Base-by-base conservation (phyloP, 768 basidiomycete species). In the Kwoniella sp. region DNA sequence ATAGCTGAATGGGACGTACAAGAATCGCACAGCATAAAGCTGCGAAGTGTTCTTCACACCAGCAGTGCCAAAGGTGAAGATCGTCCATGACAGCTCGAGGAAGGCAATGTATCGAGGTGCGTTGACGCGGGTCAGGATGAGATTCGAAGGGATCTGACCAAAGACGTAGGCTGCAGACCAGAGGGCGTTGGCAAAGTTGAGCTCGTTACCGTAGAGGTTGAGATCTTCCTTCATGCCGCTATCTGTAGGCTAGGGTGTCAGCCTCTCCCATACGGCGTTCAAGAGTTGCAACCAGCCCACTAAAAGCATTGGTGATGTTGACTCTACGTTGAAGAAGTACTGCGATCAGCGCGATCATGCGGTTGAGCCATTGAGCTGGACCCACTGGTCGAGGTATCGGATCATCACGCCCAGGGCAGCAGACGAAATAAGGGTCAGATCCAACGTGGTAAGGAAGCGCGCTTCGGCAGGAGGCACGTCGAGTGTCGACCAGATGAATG, bases 181-280 rank as follows among this genome's bases (percentile, higher is more conserved):
- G 29, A 67, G 43, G 10, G 65, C 65, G 39, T 67, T 67, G 11
- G 65, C 65, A 39, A 55, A 62, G 38, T 62, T 60, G n/a, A 66
- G 54, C 46, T 72, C 56, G 48, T 69, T 62, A 10, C 57, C 59
- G 34, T 59, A 62, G 53, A 66, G 48, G 22, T 45, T 29, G 3
- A 72, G 59, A 37, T 69, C 67, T 46, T 72, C 70, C 44, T 65
- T 67, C 63, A 67, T 69, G 6, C 62, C 62, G 22, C 52, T 54
- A n/a, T 54, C 52, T 54, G 46, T 20, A 14, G 12, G 28, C 17
- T 20, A 14, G n/a, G 6, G 25, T 28, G 37, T 36, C 40, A 9
- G 19, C 19, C 15, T 50, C 42, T 47, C 34, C 42, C 26, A 52
- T 46, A 42, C 43, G 46, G 8, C 43, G 50, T 8, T 26, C 5